Evolutionary conservation across 1,139 yeast species (phyloP), one percentile per base, ranked within the genome.

Genomic region (Taphrina pruni): DNA sequence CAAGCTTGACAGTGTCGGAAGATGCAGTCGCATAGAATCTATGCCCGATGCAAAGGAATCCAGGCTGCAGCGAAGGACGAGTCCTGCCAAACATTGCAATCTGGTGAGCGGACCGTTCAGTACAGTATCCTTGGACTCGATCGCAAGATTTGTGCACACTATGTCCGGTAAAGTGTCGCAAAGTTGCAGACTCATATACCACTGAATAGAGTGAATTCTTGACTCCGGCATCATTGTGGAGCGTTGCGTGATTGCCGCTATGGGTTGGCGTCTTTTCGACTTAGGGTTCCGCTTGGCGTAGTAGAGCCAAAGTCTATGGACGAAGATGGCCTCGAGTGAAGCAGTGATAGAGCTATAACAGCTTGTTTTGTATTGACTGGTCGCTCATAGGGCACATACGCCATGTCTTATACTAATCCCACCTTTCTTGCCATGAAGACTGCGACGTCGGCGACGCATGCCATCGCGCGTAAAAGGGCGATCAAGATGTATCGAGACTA

Each of bases 371-470:
- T 26, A 4, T 26, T 26, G 32, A 26, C 32, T 26, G 32, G 32
- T 26, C 32, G 32, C 4, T 26, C 32, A 26, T 26, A 26, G 32
- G 32, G 4, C 4, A 26, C 32, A 26, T 26, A 26, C 32, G n/a
- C n/a, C 61, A 52, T 65, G 66, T 55, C 65, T 9, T 45, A 65
- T 41, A 58, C 66, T 45, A 55, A 69, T 8, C 88, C 93, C 65
- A 90, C 97, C 20, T 92, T 90, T 74, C 89, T 88, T 79, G 96
- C 97, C 20, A 90, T 88, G 79, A 86, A 94, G 60, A 88, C 96
- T 32, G 87, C 86, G 77, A 85, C 87, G 76, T 85, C 92, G 68
- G 83, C 85, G 73, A 82, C 87, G 64, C 82, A 83, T 69, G 82
- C 85, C 1, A 94, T 89, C 71, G 83, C 90, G 81, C n/a, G 77